Percentiles rank a stretch among this genome's conserved stretches.
Conservation (phyloP, 2,329 filamentous ascomycete species). For the Nothophoma quercina region DNA sequence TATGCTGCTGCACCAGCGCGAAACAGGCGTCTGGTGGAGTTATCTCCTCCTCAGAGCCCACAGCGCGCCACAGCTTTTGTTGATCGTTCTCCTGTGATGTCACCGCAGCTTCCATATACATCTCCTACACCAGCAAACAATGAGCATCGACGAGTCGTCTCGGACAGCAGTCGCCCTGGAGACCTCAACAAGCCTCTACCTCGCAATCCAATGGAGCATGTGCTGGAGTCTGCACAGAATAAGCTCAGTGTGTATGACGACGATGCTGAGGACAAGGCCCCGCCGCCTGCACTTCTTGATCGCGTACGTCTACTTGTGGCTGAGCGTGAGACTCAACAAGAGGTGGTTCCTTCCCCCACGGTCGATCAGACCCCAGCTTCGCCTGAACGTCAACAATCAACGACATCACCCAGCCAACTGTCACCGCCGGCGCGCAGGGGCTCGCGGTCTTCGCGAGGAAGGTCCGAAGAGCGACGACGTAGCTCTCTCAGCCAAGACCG, state of each 20-base stretch:
- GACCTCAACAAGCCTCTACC: slow-evolving; percentile 12
- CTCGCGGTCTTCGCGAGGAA: slow-evolving; percentile 34
- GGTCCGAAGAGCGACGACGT: slow-evolving; percentile 39
- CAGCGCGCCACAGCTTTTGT: neutral
- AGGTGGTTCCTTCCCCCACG: slow-evolving; percentile 13
- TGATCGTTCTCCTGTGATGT: neutral
- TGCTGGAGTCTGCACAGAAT: slow-evolving; percentile 9
- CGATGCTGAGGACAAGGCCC: slow-evolving; percentile 26
- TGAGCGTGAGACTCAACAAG: slow-evolving; percentile 25
- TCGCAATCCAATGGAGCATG: slow-evolving; percentile 11
- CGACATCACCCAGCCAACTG: slow-evolving; percentile 27
- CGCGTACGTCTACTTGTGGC: slow-evolving; percentile 35
- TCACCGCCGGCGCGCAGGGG: slow-evolving; percentile 32
- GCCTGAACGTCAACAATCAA: slow-evolving; percentile 17
- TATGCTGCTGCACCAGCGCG: slow-evolving; percentile 5
- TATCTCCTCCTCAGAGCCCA: slow-evolving; percentile 34
- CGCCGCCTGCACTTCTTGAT: slow-evolving; percentile 35
- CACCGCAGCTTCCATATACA: slow-evolving; percentile 10
- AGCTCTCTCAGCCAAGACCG: slow-evolving; percentile 41
- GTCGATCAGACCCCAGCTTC: slow-evolving; percentile 20
- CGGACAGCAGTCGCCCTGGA: slow-evolving; percentile 17
- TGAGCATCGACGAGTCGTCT: slow-evolving; percentile 19
- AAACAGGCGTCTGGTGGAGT: slow-evolving; percentile 29
- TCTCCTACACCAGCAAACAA: slow-evolving; percentile 19
- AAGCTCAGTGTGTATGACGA: slow-evolving; percentile 17